A percentile compares a stretch with the other conserved stretches of the same genome.
Conservation (phyloP, 2,329 filamentous ascomycete genomes). For the Cryphonectria nitschkei region DNA sequence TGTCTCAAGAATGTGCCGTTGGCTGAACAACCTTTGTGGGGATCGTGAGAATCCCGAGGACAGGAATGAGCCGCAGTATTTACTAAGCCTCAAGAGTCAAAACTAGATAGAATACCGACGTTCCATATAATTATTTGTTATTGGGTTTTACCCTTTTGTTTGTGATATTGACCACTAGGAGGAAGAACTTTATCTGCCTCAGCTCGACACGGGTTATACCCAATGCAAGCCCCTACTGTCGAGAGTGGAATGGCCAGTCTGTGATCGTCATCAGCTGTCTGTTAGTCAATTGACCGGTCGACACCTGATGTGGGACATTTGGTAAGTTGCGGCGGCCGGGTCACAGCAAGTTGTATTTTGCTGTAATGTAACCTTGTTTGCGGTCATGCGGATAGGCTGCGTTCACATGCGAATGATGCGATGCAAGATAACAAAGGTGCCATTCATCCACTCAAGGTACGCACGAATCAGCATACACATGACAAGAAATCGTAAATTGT, state of each 20-base stretch:
- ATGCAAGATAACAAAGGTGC: background rate
- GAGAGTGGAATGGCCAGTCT: background rate
- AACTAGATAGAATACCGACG: background rate
- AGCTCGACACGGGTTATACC: background rate
- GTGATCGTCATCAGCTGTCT: background rate
- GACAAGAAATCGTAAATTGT: background rate
- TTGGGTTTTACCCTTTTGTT: no score
- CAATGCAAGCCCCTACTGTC: background rate
- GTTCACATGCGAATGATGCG: background rate
- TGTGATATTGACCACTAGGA: background rate
- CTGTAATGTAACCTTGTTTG: background rate
- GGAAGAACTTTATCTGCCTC: background rate
- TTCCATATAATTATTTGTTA: background rate
- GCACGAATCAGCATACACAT: background rate
- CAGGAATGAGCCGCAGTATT: background rate
- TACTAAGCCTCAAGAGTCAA: background rate
- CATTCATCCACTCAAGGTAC: accelerated
- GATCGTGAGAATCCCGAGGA: background rate
- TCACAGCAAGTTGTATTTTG: background rate
- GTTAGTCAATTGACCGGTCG: background rate
- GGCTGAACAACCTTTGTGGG: background rate
- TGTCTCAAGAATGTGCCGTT: background rate
- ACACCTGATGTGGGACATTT: background rate
- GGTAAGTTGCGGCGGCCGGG: background rate
- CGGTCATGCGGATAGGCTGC: background rate